Evolutionary conservation across 2,329 filamentous ascomycete genomes (phyloP).

Genomic region (Pseudonectria buxi): DNA sequence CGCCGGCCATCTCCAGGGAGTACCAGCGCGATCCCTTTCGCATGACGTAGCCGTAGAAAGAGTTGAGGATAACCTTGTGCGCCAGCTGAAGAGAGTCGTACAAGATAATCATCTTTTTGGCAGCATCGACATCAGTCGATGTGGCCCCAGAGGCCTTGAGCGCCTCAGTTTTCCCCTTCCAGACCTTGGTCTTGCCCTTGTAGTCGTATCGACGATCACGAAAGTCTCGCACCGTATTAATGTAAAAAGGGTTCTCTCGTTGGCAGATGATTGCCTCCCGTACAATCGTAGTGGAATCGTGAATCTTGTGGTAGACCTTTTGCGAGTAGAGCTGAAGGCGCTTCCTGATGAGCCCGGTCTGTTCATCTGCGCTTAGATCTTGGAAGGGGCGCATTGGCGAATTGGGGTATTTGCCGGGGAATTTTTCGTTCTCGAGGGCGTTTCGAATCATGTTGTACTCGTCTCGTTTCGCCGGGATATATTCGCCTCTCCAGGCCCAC

Average conservation of each 20-base stretch:
- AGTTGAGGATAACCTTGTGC: conserved; percentile 98
- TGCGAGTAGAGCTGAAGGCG: conserved; percentile 89
- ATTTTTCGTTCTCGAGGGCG: conserved; percentile 84
- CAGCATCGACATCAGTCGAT: conserved; percentile 73
- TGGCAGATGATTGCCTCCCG: conserved; percentile 98
- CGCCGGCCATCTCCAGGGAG: conserved; percentile 98
- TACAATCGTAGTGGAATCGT: conserved; percentile 86
- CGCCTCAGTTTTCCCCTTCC: conserved; percentile 92
- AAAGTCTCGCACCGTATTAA: conserved; percentile 92
- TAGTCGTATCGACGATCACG: conserved; percentile 97
- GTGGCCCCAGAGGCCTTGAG: conserved; percentile 77
- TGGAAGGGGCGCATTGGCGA: conserved; percentile 68
- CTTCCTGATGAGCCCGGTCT: conserved; percentile 73
- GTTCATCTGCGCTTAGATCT: conserved; percentile 75
- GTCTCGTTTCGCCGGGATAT: conserved; percentile 88
- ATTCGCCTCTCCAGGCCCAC: conserved; percentile 98
- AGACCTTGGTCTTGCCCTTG: conserved; percentile 95
- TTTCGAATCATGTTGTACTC: conserved; percentile 99
- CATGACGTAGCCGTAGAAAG: conserved; percentile 99
- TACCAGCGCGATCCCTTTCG: conserved; percentile 98
- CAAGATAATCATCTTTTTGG: conserved; percentile 97
- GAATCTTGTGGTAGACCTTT: conserved; percentile 99
- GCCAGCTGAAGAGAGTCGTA: conserved; percentile 95
- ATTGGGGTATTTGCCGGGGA: conserved; percentile 72
- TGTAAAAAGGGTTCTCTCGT: conserved; percentile 96